Evolutionary conservation across 2,329 filamentous ascomycete genomes (phyloP).

Genomic region (Pseudogymnoascus sp.): DNA sequence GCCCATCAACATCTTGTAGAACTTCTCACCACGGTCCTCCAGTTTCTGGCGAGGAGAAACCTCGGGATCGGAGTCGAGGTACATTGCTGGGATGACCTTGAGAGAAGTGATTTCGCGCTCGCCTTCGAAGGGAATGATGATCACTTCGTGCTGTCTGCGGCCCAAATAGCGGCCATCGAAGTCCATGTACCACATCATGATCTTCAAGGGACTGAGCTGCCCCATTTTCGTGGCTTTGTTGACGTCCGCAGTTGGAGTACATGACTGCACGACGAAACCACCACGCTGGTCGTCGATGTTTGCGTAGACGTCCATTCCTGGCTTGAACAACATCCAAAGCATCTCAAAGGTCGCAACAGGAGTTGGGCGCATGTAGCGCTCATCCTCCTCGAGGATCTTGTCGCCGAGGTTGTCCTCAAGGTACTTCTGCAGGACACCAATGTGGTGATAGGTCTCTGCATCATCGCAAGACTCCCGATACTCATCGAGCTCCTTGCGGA

Average conservation of each 20-base stretch:
- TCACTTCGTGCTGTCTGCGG: slow-evolving; percentile 22
- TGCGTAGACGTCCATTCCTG: slow-evolving; percentile 23
- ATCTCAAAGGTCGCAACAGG: slow-evolving; percentile 22
- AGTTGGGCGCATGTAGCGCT: slow-evolving; percentile 17
- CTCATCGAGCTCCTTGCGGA: slow-evolving; percentile 22
- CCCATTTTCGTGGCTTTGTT: slow-evolving; percentile 15
- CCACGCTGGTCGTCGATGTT: slow-evolving; percentile 20
- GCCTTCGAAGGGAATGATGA: slow-evolving; percentile 26
- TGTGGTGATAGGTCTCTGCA: slow-evolving; percentile 21
- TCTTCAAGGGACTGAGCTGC: slow-evolving; percentile 21
- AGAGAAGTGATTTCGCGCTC: slow-evolving; percentile 27
- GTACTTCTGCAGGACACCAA: slow-evolving; percentile 15
- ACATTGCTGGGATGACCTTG: slow-evolving; percentile 25
- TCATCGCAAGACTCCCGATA: slow-evolving; percentile 21
- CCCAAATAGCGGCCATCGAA: slow-evolving; percentile 27
- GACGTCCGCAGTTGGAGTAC: background rate
- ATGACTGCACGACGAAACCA: slow-evolving; percentile 21
- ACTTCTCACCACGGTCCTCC: slow-evolving; percentile 23
- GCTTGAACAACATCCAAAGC: slow-evolving; percentile 25
- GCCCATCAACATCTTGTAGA: slow-evolving; percentile 22
- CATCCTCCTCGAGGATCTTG: slow-evolving; percentile 21
- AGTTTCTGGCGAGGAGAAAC: slow-evolving; percentile 17
- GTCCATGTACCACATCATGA: slow-evolving; percentile 28
- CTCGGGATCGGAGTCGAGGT: slow-evolving; percentile 16
- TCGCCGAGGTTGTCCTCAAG: slow-evolving; percentile 22